Evolutionary conservation across 164 flowering plant species (phyloP), one percentile per base, ranked within the genome.

Genomic region (Tinospora cordifolia): DNA sequence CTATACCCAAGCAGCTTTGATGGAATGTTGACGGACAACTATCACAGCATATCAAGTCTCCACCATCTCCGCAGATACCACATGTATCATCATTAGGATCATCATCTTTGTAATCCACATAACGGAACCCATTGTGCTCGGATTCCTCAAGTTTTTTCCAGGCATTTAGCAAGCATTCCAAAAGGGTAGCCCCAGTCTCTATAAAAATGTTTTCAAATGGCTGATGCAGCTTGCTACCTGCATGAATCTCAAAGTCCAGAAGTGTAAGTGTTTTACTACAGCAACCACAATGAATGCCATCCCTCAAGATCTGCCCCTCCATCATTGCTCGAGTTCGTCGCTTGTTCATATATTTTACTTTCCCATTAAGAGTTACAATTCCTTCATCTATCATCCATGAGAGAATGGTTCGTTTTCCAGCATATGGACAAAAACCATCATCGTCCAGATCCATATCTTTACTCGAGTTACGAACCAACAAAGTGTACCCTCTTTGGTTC

Each of bases 1-100:
- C 68, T 49, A 95, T 85, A 70, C 70, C 88, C 67, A 95, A 85
- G 86, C 99, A 95, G 80, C 79, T 83, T 79, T 77, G 93, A 78
- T 95, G 99, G 77, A 87, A 95, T n/a, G 98, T 91, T 63, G 99
- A 95, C 49, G 99, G 97, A 72, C 99, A 95, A 66, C 99, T 84
- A 86, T 95, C 99, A 85, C 99, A 95, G 75, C 99, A 95, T 65
- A 95, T 91, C 78, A 92, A 78, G 76, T 91, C 90, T 57, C 99
- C 99, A 66, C 99, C 99, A 87, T 95, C 99, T 66, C 91, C 98
- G 78, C 99, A 95, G 34, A 88, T 75, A 59, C 91, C 91, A 86
- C 99, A 95, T 24, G 98, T 89, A 76, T 95, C 99, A 84, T 95
- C 99, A 86, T 92, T 87, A 13, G 97, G 96, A 77, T 92, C 99